phyloP scores from a whole-genome alignment of 805 yeast species.

The Clavispora vitiphila region DNA sequence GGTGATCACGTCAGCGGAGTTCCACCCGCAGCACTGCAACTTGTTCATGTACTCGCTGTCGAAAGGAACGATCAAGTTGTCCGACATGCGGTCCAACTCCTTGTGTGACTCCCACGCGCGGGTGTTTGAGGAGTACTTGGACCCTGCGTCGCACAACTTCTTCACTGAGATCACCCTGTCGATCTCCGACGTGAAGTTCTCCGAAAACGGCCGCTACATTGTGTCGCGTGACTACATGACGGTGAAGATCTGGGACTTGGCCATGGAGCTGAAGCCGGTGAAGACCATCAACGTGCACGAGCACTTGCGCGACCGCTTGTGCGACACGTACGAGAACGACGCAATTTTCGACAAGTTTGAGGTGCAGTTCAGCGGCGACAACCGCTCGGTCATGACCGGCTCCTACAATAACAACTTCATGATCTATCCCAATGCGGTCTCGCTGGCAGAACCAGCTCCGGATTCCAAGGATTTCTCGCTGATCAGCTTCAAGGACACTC shows the following conservation, averaged over 20 bases:
- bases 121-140: slow-evolving; percentile 87
- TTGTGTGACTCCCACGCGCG: slow-evolving; percentile 86
- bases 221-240: slow-evolving; percentile 97
- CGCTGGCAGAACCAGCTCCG: slow-evolving; percentile 9
- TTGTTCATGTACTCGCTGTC: slow-evolving; percentile 92
- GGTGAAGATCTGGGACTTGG: slow-evolving; percentile 96
- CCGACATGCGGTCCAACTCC: slow-evolving; percentile 95
- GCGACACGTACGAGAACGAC: slow-evolving; percentile 97
- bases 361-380: slow-evolving; percentile 92
- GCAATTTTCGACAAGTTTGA: slow-evolving; percentile 98
- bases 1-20: slow-evolving; percentile 94
- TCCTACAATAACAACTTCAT: slow-evolving; percentile 94
- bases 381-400: slow-evolving; percentile 90
- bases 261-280: slow-evolving; percentile 93
- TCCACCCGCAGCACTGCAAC: slow-evolving; percentile 91
- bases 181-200: slow-evolving; percentile 89
- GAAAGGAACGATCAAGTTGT: slow-evolving; percentile 90
- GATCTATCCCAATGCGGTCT: slow-evolving; percentile 85
- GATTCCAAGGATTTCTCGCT: slow-evolving; percentile 3
- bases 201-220: slow-evolving; percentile 87
- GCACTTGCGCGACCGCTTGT: slow-evolving; percentile 83
- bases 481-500: slow-evolving; percentile 6
- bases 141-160: slow-evolving; percentile 88
- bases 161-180: slow-evolving; percentile 96
- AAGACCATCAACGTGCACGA: slow-evolving; percentile 95